phyloP scores from a whole-genome alignment of 148 eudicot genomes.

The Spergularia marina region DNA sequence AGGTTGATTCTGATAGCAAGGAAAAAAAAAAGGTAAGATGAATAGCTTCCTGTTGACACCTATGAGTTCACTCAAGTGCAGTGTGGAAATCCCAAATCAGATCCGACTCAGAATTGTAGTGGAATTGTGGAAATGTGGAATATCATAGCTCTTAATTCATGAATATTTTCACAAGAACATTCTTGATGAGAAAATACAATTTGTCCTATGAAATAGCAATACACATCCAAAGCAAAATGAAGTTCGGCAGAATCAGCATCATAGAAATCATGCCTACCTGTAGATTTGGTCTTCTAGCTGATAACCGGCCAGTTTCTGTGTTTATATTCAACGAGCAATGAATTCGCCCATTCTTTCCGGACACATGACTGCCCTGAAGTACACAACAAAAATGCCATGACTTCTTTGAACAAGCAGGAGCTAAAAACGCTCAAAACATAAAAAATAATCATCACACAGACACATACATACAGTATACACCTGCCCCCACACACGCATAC shows the following conservation, averaged over 20 bases:
- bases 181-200: background rate
- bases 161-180: background rate
- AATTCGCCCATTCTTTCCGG: constrained; percentile 82
- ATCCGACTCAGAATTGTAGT: background rate
- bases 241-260: background rate
- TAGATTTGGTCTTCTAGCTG: constrained; percentile 97
- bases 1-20: constrained; percentile 80
- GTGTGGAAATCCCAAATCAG: background rate
- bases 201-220: background rate
- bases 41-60: background rate
- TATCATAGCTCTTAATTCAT: background rate
- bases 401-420: constrained; percentile 8
- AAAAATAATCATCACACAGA: background rate
- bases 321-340: constrained; percentile 98
- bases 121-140: too few species aligned
- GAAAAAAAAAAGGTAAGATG: constrained; percentile 2
- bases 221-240: background rate
- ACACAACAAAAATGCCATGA: constrained; percentile 18
- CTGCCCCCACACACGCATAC: too few species aligned
- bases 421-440: constrained; percentile 2
- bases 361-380: constrained; percentile 71
- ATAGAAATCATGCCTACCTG: constrained; percentile 48
- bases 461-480: background rate
- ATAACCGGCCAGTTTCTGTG: constrained; percentile 95
- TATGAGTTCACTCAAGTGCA: background rate